These are phyloP conservation scores for Pseudocercospora musae DNA, from an alignment of 2,329 filamentous ascomycete species.

Conservation along the genomic window DNA sequence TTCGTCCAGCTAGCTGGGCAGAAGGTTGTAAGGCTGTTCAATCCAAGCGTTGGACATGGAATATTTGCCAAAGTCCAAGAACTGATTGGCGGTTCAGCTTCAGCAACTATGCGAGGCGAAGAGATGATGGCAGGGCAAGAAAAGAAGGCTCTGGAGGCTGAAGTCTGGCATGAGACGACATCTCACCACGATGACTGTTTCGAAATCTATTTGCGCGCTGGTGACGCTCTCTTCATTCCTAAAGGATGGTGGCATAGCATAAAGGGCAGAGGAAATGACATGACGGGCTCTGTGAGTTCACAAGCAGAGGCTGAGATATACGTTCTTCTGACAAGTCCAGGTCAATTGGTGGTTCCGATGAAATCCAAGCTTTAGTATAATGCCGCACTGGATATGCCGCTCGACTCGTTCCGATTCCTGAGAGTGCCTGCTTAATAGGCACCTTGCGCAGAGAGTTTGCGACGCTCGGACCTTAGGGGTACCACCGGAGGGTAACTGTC, in stretches of 20 bases:
- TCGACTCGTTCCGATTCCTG: background rate
- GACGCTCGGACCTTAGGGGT: too few relatives aligned
- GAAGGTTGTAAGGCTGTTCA: conserved; percentile 71
- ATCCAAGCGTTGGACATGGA: conserved; percentile 59
- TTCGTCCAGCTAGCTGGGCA: conserved; percentile 76
- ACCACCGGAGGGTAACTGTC: too few relatives aligned
- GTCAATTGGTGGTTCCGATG: conserved; percentile 79
- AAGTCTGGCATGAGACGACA: conserved; percentile 60
- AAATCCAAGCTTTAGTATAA: background rate
- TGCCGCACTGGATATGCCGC: background rate
- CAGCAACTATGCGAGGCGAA: conserved; percentile 62
- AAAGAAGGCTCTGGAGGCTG: conserved; percentile 61
- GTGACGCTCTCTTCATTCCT: conserved; percentile 75
- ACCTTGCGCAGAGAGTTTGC: too few relatives aligned
- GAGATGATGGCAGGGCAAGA: conserved; percentile 91
- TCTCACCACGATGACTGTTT: conserved; percentile 19
- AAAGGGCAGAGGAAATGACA: conserved; percentile 57
- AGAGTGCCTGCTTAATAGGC: background rate
- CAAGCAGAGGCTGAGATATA: background rate
- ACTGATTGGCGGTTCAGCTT: conserved; percentile 37
- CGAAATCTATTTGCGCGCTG: conserved; percentile 52
- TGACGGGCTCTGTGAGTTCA: conserved; percentile 56
- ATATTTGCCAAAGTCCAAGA: conserved; percentile 59
- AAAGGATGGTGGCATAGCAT: conserved; percentile 87
- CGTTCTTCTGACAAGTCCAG: conserved; percentile 2